Evolutionary conservation across 225 moss, liverwort and hornwort species (phyloP).

Genomic region (Pleurozium schreberi): DNA sequence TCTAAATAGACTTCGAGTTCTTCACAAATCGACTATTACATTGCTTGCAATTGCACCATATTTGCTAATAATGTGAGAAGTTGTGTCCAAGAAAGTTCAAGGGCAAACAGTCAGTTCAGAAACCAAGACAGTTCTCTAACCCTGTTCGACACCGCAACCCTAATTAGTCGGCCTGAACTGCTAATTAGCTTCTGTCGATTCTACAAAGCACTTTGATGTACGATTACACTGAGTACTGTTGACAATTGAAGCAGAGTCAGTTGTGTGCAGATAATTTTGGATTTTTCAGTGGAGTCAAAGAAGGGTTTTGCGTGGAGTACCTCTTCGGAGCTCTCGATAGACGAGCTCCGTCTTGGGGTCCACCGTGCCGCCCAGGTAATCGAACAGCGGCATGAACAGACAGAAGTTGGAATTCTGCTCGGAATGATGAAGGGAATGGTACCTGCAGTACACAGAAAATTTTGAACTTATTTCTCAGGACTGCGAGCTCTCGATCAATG

Average conservation of each 20-base stretch:
- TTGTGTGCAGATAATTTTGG: neutral
- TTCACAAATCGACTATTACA: neutral
- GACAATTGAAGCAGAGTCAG: too few species aligned
- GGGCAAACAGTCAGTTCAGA: neutral
- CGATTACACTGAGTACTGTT: too few species aligned
- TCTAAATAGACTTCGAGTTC: neutral
- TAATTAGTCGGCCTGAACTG: neutral
- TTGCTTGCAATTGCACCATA: too few species aligned
- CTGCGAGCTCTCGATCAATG: neutral
- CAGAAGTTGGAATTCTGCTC: constrained; percentile 65
- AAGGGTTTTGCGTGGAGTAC: neutral
- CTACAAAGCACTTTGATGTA: neutral
- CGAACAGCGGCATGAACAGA: constrained; percentile 84
- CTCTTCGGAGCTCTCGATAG: constrained; percentile 34
- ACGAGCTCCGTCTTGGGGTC: constrained; percentile 41
- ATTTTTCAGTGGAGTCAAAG: neutral
- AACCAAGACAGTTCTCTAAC: neutral
- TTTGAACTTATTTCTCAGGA: neutral
- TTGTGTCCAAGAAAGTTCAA: neutral
- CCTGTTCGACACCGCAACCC: neutral
- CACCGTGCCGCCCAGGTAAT: constrained; percentile 76
- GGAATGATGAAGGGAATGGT: constrained; percentile 79
- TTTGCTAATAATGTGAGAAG: too few species aligned
- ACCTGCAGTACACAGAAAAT: constrained; percentile 18
- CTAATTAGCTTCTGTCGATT: neutral